Percentiles rank a stretch among this genome's conserved stretches.
phyloP scores from a whole-genome alignment of 2,329 filamentous ascomycete species.

The Phoma sp. region DNA sequence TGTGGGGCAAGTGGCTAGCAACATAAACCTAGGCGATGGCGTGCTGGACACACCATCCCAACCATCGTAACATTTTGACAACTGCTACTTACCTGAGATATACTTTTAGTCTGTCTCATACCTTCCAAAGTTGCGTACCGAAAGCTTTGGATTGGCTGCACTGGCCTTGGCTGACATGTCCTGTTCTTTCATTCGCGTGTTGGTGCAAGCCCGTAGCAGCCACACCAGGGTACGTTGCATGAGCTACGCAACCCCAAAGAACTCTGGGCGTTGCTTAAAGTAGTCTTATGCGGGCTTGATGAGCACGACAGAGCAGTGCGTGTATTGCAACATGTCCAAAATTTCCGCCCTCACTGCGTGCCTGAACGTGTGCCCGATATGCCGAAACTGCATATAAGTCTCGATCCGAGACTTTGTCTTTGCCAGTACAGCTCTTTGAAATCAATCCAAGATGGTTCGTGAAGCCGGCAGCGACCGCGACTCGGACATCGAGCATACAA shows the following conservation, averaged over 20 bases:
- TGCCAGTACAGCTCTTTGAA: not conserved
- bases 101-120: not conserved
- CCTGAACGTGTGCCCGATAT: not conserved
- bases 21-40: not conserved
- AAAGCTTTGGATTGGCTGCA: not conserved
- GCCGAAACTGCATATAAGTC: not conserved
- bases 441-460: not conserved
- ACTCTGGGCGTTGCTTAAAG: not conserved
- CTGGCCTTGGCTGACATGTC: not conserved
- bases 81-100: not conserved
- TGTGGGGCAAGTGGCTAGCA: not conserved
- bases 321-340: not conserved
- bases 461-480: not conserved
- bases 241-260: not conserved
- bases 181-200: not conserved
- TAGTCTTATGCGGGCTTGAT: not conserved
- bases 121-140: not conserved
- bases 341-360: not conserved
- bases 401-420: not conserved
- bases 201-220: not conserved
- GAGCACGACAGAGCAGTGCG: not conserved
- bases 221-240: not conserved
- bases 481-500: not conserved
- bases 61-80: not conserved
- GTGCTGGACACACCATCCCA: not conserved